Base-by-base conservation (phyloP, 345 rosid species). In the Pistacia atlantica region DNA sequence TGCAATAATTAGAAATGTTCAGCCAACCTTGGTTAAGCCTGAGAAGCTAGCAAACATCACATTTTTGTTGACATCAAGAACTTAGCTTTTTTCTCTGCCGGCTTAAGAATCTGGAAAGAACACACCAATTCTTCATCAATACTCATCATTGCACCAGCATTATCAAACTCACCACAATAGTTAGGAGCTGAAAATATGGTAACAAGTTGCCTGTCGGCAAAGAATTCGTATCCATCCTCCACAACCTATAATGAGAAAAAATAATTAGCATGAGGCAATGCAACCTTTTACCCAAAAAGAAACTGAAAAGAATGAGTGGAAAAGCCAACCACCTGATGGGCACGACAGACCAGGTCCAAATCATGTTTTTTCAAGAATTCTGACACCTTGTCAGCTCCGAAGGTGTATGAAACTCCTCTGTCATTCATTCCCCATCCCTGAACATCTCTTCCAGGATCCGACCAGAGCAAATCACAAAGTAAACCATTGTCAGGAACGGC, bases 71-170 rank as follows among this genome's bases (percentile, higher is more conserved):
- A 77, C 90, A 84, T 83, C 85, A 83, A 80, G 81, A 81, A 84
- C 84, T 91, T 89, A n/a, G 89, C 77, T 71, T 89, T 91, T 84
- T 88, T 91, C 85, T 91, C 99, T 0, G 98, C 92, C 8, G 98
- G 99, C 84, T 92, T 95, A 75, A 95, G 85, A 87, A 93, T 93
- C 86, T 93, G 99, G 83, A 95, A 95, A 61, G 99, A 95, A 87
- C 99, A 95, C 91, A 88, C 89, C 80, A 93, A 82, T 83, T 89
- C 87, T 72, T 89, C 94, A 66, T 95, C 94, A 59, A 95, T 95
- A 60, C 89, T 90, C 99, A 95, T 95, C 97, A 93, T 86, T 3
- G 99, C 97, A 76, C 99, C 99, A 22, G 99, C 99, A 88, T 95
- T 95, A 80, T 95, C 97, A 85, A 93, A 95, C 81, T 95, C 99